Evolutionary conservation across 2,329 filamentous ascomycete genomes (phyloP), one percentile per base, ranked within the genome.

Genomic region (Epichloe typhina): DNA sequence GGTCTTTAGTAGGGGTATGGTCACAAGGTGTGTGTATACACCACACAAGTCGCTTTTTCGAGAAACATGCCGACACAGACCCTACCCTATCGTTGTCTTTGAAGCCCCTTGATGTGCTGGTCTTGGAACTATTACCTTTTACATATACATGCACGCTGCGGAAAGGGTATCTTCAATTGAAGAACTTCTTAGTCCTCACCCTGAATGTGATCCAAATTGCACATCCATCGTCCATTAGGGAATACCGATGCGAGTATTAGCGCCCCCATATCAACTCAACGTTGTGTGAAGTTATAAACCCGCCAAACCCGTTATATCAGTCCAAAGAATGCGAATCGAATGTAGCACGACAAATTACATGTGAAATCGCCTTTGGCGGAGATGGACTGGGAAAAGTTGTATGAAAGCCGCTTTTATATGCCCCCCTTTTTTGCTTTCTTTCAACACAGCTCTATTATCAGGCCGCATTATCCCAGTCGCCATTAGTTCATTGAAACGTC

Each of bases 371-470:
- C 54, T 54, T 57, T 53, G 50, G 54, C 42, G 46, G 62, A 64
- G 60, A 59, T 62, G 61, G 60, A 64, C 59, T 59, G 55, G 50
- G 58, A 52, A 49, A 11, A 37, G 41, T 46, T 19, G 40, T 42
- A 9, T 33, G 48, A 33, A 41, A 50, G 33, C 54, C 57, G 60
- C 58, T 60, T 59, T 54, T 53, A 51, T 50, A 54, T 56, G 49
- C 50, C 5, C 53, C 52, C 51, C 49, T 53, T 51, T 53, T 56
- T 56, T 56, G 57, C 45, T 46, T 36, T 19, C 21, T 21, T 31
- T 37, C 35, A 41, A 41, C 31, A 40, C 41, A 42, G n/a, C 21
- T 42, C 36, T 26, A 26, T 52, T 37, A 46, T 36, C 31, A 43
- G 41, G 7, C 43, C n/a, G 31, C 31, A 36, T 42, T 21, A 33